Percentiles rank a stretch among this genome's conserved stretches.
Evolutionary conservation across 1,139 yeast species (phyloP).

Genomic region (Yamadazyma sp.): DNA sequence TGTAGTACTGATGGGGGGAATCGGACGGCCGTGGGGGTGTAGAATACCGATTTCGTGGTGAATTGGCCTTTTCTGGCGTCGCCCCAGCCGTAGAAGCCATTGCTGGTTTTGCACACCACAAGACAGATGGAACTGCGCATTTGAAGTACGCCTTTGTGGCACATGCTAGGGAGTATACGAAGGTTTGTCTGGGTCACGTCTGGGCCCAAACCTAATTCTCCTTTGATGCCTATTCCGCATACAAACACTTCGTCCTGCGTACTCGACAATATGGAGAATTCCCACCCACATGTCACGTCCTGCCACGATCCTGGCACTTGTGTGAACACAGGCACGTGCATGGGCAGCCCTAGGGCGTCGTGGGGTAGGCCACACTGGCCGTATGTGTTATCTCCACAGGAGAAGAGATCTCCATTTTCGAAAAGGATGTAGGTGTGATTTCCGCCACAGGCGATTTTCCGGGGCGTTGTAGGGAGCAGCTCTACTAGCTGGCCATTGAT

Average conservation of each 20-base stretch:
- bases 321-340: conserved; percentile 17
- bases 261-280: conserved; percentile 57
- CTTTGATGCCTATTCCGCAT: conserved; percentile 66
- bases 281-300: conserved; percentile 75
- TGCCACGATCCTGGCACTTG: conserved; percentile 37
- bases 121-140: conserved; percentile 58
- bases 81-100: conserved; percentile 79
- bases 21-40: conserved; percentile 27
- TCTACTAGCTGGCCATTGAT: conserved; percentile 12
- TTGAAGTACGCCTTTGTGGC: conserved; percentile 13
- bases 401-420: conserved; percentile 51
- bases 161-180: conserved; percentile 8
- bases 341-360: conserved; percentile 1
- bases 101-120: conserved; percentile 43
- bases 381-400: conserved; percentile 57
- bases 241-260: conserved; percentile 40
- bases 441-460: conserved; percentile 71
- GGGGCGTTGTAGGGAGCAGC: conserved; percentile 5
- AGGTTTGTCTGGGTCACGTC: conserved; percentile 14
- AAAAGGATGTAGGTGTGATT: conserved; percentile 74
- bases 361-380: conserved; percentile 52
- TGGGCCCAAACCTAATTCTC: conserved; percentile 70
- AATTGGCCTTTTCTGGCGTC: conserved; percentile 76
- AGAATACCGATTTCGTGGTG: conserved; percentile 25
- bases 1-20: conserved; percentile 13